Evolutionary conservation across 225 moss, liverwort and hornwort species (phyloP).

Genomic region (Physcomitrellopsis africana): DNA sequence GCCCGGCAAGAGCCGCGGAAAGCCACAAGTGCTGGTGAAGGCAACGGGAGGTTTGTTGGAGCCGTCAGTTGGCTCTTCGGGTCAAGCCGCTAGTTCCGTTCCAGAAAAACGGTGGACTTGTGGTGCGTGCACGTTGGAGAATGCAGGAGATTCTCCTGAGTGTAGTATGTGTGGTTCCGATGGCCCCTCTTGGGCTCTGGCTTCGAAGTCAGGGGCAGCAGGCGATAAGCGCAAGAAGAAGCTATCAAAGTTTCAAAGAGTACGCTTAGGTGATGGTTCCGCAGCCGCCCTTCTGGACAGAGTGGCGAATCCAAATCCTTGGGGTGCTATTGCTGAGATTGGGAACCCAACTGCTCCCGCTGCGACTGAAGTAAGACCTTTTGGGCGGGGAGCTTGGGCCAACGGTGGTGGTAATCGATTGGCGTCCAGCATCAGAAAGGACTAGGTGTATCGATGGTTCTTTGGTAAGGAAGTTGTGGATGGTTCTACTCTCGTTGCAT

Average conservation of each 20-base stretch:
- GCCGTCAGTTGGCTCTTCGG: constrained; percentile 19
- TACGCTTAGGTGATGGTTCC: constrained; percentile 89
- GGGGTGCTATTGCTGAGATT: constrained; percentile 59
- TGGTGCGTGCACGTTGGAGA: constrained; percentile 65
- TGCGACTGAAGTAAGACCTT: constrained; percentile 44
- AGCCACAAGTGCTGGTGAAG: constrained; percentile 85
- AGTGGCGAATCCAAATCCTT: constrained; percentile 63
- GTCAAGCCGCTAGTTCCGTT: constrained; percentile 31
- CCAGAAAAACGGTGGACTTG: constrained; percentile 57
- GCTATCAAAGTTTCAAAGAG: constrained; percentile 86
- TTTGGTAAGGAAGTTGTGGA: constrained; percentile 1
- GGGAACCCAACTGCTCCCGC: constrained; percentile 41
- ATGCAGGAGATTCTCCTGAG: constrained; percentile 37
- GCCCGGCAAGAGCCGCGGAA: constrained; percentile 44
- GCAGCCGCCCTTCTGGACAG: constrained; percentile 67
- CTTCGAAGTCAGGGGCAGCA: constrained; percentile 44
- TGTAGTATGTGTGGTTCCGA: constrained; percentile 61
- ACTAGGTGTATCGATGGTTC: constrained; percentile 16
- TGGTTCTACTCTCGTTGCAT: neutral
- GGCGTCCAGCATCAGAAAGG: constrained; percentile 61
- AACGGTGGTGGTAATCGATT: constrained; percentile 89
- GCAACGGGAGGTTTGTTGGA: constrained; percentile 43
- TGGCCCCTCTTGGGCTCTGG: constrained; percentile 43
- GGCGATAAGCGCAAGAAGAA: constrained; percentile 85
- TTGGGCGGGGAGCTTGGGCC: constrained; percentile 84